Base-by-base conservation (phyloP, 2,329 filamentous ascomycete genomes). In the Nemania abortiva region DNA sequence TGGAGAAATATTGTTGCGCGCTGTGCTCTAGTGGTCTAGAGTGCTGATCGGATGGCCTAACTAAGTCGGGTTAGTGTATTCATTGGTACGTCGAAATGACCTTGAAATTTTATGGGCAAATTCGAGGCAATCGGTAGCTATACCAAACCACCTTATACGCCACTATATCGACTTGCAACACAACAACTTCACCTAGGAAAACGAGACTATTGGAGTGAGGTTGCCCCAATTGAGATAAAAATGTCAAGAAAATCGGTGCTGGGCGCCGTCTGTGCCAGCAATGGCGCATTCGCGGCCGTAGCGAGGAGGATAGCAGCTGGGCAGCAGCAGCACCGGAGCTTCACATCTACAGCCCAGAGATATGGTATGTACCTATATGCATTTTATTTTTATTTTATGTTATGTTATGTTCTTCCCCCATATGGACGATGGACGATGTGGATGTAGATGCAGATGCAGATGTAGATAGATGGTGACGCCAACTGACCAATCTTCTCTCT, bases 171-270 rank as follows among this genome's bases (percentile, higher is more conserved):
- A n/a, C n/a, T n/a, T n/a, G n/a, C 37, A 61, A 50, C 59, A 13
- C 56, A 24, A 10, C 37, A 52, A 20, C 7, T 24, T 6, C 34
- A 10, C 11, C 13, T 15, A 15, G 31, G n/a, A 9, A 5, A 15
- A 3, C 24, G 52, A 57, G 15, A 18, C 29, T 3, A 13, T 3
- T 13, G 39, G 20, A 52, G 27, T 29, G 6, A 18, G 20, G 10
- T 20, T 9, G 13, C 7, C 6, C 13, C 31, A 22, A 24, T 24
- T 22, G 11, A 31, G 18, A 20, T n/a, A 1, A 69, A 63, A 11
- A 79, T 79, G 77, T 76, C 65, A 58, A 76, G 75, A 27, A 76
- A 65, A 54, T 73, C 71, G 68, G 72, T 75, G 64, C 63, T 75
- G 42, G 63, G 77, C 73, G 74, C 76, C 54, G 59, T 77, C 1